Conservation (phyloP, 768 basidiomycete genomes). For the Suillus discolor region DNA sequence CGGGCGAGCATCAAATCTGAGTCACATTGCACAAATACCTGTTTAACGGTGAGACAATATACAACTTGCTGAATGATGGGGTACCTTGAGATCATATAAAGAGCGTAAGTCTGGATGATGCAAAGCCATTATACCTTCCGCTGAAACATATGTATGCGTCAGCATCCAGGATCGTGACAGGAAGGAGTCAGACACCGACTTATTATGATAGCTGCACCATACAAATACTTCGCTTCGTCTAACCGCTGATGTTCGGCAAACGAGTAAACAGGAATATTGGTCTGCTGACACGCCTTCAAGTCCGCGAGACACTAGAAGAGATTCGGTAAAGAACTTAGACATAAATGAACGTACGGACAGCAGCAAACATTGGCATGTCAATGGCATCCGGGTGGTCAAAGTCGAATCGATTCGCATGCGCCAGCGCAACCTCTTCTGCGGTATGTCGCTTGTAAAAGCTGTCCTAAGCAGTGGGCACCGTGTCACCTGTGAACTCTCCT, state of each 20-base stretch:
- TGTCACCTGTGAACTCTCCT: not conserved
- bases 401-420: slow-evolving; percentile 78
- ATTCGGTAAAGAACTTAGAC: not conserved
- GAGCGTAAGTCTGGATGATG: slow-evolving; percentile 77
- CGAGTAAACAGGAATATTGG: slow-evolving; percentile 93
- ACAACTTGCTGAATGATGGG: slow-evolving; percentile 10
- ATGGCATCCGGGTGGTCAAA: slow-evolving; percentile 94
- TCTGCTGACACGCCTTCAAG: slow-evolving; percentile 79
- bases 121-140: slow-evolving; percentile 92
- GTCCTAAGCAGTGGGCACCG: slow-evolving; percentile 52
- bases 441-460: slow-evolving; percentile 89
- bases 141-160: slow-evolving; percentile 32
- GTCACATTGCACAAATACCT: slow-evolving; percentile 93
- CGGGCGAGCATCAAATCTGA: slow-evolving; percentile 97
- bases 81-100: slow-evolving; percentile 90
- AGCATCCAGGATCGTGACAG: slow-evolving; percentile 2
- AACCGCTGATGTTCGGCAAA: slow-evolving; percentile 88
- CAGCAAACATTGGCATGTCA: slow-evolving; percentile 85
- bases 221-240: slow-evolving; percentile 81
- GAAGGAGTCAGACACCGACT: slow-evolving; percentile 39
- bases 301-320: slow-evolving; percentile 73
- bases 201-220: slow-evolving; percentile 92
- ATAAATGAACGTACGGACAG: slow-evolving; percentile 47
- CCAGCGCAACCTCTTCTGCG: slow-evolving; percentile 79
- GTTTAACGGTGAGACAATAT: not conserved